phyloP scores from a whole-genome alignment of 1,284 basidiomycete species.

The Naganishia sp. region DNA sequence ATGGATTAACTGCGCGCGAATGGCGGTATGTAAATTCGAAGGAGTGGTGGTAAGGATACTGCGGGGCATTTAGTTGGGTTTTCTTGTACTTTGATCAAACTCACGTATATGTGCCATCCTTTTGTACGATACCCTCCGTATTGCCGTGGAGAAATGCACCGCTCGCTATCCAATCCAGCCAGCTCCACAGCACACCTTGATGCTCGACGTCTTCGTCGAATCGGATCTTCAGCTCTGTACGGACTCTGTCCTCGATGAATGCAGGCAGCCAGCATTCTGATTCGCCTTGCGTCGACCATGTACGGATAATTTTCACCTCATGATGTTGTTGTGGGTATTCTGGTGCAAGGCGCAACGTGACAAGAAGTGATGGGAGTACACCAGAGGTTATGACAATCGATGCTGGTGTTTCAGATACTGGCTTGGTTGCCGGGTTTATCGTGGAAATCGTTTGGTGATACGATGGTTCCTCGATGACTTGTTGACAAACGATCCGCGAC shows the following conservation, averaged over 20 bases:
- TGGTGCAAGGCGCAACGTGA: constrained; percentile 38
- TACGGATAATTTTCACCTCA: neutral
- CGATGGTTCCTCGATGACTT: neutral
- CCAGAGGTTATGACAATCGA: constrained; percentile 17
- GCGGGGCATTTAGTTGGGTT: neutral
- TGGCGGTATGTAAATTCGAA: constrained; percentile 41
- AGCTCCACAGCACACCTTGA: constrained; percentile 44
- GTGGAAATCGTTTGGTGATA: neutral
- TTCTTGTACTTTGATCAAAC: constrained; percentile 23
- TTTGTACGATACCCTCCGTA: constrained; percentile 28
- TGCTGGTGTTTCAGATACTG: neutral
- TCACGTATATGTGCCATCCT: constrained; percentile 35
- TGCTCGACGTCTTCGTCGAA: constrained; percentile 19
- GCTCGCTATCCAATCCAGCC: constrained; percentile 49
- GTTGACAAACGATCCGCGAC: neutral
- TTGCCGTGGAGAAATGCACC: constrained; percentile 40
- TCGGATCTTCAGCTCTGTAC: constrained; percentile 25
- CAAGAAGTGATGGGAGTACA: constrained; percentile 41
- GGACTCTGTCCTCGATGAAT: neutral
- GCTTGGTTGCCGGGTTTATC: neutral
- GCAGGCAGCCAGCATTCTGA: constrained; percentile 38
- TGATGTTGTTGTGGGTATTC: constrained; percentile 42
- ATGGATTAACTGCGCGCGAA: constrained; percentile 42
- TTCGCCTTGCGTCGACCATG: constrained; percentile 5
- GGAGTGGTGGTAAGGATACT: constrained; percentile 24